phyloP scores from a whole-genome alignment of 73 alveolate species.

The Blepharisma japonicum region DNA sequence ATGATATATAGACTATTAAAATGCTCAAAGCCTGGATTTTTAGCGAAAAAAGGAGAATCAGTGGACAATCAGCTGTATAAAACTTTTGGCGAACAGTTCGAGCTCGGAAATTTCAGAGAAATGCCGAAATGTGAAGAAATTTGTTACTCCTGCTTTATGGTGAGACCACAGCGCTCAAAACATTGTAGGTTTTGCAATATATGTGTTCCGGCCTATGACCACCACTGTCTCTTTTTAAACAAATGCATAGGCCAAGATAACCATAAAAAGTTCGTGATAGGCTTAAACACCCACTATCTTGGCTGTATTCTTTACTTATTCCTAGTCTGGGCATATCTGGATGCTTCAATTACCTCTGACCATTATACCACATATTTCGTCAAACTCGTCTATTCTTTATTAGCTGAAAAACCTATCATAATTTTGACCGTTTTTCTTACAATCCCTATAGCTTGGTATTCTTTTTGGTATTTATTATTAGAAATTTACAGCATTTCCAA shows the following conservation, averaged over 20 bases:
- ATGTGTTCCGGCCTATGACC: conserved; percentile 3
- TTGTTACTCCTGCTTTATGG: background rate
- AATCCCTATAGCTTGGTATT: background rate
- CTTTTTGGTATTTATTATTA: conserved; percentile 10
- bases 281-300: background rate
- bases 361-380: too few relatives aligned
- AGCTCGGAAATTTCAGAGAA: background rate
- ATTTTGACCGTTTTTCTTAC: background rate
- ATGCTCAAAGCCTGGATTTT: background rate
- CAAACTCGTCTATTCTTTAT: too few relatives aligned
- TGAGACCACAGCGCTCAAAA: background rate
- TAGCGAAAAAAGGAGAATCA: background rate
- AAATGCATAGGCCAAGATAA: conserved; percentile 10
- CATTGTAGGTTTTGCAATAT: background rate
- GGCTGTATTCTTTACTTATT: background rate
- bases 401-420: too few relatives aligned
- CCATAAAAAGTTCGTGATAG: background rate
- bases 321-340: background rate
- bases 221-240: background rate
- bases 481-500: background rate
- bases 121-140: background rate
- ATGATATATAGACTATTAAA: background rate
- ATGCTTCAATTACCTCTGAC: too few relatives aligned
- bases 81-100: background rate
- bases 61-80: background rate